Conservation (phyloP, 768 basidiomycete species). For the Tricholoma matsutake region DNA sequence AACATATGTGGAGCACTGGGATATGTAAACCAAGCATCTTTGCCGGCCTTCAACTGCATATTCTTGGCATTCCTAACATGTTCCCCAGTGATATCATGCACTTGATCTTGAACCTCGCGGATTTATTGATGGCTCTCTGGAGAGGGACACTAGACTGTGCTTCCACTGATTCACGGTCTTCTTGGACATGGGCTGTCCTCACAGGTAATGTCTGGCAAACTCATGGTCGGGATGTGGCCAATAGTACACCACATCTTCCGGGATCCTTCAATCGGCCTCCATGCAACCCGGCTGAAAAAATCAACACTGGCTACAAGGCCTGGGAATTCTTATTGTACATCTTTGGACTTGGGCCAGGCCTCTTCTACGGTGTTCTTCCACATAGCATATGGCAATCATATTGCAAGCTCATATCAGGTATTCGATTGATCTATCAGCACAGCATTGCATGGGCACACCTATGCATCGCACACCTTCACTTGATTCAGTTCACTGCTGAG, state of each 20-base stretch:
- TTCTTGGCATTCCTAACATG: conserved; percentile 27
- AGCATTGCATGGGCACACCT: conserved; percentile 2
- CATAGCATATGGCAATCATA: conserved; percentile 3
- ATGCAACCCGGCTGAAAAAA: no score
- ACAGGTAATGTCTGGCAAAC: conserved; percentile 25
- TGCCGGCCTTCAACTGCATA: no score
- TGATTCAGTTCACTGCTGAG: conserved; percentile 29
- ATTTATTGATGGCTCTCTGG: conserved; percentile 35
- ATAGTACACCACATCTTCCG: conserved; percentile 30
- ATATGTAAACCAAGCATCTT: no score
- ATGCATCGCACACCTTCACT: neutral
- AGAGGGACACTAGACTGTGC: conserved; percentile 21
- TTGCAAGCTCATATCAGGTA: conserved; percentile 11
- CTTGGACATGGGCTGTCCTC: conserved; percentile 33
- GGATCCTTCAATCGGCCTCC: conserved; percentile 40
- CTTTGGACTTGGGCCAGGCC: conserved; percentile 10
- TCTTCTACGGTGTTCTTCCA: conserved; percentile 12
- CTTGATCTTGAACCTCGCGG: conserved; percentile 35
- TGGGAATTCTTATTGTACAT: conserved; percentile 15
- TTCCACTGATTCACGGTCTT: conserved; percentile 11
- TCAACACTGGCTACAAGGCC: no score
- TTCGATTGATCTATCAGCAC: conserved; percentile 10
- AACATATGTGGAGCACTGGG: no score
- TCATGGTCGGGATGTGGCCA: conserved; percentile 33
- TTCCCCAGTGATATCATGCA: conserved; percentile 41